A percentile compares a stretch with the other conserved stretches of the same genome.
Evolutionary conservation across 768 basidiomycete species (phyloP).

Genomic region (Rhodotorula diobovata): DNA sequence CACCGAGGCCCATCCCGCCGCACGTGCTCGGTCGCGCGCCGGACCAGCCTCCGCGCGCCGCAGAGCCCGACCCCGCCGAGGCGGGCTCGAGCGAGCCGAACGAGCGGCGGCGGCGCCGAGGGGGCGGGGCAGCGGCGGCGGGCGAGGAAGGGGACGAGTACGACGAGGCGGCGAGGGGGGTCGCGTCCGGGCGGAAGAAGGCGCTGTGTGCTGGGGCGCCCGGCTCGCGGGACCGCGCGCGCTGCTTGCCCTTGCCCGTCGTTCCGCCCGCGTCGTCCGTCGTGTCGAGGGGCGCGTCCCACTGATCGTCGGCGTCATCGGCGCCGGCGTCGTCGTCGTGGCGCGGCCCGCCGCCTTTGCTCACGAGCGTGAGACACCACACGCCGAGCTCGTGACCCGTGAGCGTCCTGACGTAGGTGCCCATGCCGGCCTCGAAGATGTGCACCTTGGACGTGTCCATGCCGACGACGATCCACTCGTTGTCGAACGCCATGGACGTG

Average conservation of each 20-base stretch:
- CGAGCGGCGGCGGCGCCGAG: conserved; percentile 12
- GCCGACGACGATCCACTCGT: conserved; percentile 78
- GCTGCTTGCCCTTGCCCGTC: not conserved
- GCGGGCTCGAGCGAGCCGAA: conserved; percentile 5
- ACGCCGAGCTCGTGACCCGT: conserved; percentile 84
- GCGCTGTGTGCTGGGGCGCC: not conserved
- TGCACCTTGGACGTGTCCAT: conserved; percentile 80
- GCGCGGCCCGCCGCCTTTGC: conserved; percentile 55
- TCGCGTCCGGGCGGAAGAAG: not conserved
- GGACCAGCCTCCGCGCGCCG: not conserved
- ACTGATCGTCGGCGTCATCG: not conserved
- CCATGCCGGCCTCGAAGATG: conserved; percentile 73
- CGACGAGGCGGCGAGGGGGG: conserved; percentile 15
- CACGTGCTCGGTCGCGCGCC: not conserved
- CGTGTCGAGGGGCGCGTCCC: no score
- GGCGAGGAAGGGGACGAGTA: conserved; percentile 6
- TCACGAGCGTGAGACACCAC: conserved; percentile 80
- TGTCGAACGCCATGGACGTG: conserved; percentile 78
- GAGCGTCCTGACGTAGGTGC: conserved; percentile 69
- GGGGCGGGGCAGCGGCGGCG: not conserved
- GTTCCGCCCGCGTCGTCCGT: no score
- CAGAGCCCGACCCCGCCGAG: not conserved
- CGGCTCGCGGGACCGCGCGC: no score
- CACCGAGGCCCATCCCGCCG: conserved; percentile 39
- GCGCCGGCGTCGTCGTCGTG: conserved; percentile 3